Conservation (phyloP, 306 rosid genomes). For the Quercus parvula region DNA sequence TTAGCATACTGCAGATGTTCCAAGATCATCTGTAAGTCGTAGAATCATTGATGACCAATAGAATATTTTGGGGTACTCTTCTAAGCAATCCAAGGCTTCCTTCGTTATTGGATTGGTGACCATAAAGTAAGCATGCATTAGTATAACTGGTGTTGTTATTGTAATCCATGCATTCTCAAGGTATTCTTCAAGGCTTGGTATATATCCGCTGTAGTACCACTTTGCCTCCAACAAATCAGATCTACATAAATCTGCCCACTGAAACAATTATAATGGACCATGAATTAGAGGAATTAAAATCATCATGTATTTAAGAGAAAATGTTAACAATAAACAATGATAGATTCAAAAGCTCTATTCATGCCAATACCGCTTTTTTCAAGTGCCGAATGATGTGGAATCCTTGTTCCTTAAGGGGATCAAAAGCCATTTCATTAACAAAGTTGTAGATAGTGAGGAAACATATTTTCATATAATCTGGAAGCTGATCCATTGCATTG, state of each 20-base stretch:
- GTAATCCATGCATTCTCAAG: slow-evolving; percentile 20
- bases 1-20: slow-evolving; percentile 7
- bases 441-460: slow-evolving; percentile 1
- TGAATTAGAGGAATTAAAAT: background rate
- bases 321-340: no score
- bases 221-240: background rate
- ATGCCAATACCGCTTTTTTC: slow-evolving; percentile 1
- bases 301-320: no score
- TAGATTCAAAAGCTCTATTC: background rate
- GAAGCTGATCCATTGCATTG: slow-evolving; percentile 17
- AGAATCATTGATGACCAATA: background rate
- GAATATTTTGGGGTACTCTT: background rate
- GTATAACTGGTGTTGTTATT: background rate
- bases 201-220: slow-evolving; percentile 8
- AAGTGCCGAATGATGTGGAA: background rate
- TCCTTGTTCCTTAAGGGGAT: background rate
- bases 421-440: slow-evolving; percentile 10
- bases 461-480: slow-evolving; percentile 21
- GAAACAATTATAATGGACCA: background rate
- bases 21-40: slow-evolving; percentile 26
- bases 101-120: background rate
- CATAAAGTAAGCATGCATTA: background rate
- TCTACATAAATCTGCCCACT: slow-evolving; percentile 1
- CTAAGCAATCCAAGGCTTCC: background rate
- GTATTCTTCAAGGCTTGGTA: slow-evolving; percentile 6